Evolutionary conservation across 306 rosid genomes (phyloP).

Genomic region (Quercus variabilis): DNA sequence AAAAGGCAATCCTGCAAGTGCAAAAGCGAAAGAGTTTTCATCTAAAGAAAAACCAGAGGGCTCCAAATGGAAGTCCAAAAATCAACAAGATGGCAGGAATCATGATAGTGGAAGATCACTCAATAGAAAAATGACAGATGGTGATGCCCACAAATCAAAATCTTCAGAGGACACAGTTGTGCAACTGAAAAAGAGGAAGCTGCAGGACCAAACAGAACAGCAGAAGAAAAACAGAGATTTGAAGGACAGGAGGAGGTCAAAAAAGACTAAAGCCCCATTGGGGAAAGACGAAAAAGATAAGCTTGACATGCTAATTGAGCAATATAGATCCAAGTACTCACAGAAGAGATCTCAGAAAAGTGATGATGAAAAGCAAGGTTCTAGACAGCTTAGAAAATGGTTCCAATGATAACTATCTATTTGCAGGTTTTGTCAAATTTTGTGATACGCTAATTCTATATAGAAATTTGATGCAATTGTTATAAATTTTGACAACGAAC

Average conservation of each 20-base stretch:
- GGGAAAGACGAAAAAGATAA: slow-evolving; percentile 71
- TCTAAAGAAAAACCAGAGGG: slow-evolving; percentile 20
- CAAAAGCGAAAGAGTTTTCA: slow-evolving; percentile 10
- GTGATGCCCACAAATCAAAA: slow-evolving; percentile 15
- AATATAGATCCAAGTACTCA: slow-evolving; percentile 72
- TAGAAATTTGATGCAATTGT: not conserved
- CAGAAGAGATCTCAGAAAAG: slow-evolving; percentile 36
- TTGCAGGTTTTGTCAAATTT: not conserved
- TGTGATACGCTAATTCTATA: not conserved
- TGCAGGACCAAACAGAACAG: slow-evolving; percentile 30
- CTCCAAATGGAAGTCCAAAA: slow-evolving; percentile 23
- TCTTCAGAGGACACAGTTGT: slow-evolving; percentile 20
- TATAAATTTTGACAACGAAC: not conserved
- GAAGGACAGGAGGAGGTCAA: slow-evolving; percentile 39
- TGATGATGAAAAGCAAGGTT: slow-evolving; percentile 44
- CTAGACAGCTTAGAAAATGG: slow-evolving; percentile 81
- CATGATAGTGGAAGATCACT: slow-evolving; percentile 15
- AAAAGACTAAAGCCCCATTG: slow-evolving; percentile 56
- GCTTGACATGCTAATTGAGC: slow-evolving; percentile 88
- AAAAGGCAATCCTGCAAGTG: slow-evolving; percentile 36
- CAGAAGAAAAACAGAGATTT: slow-evolving; percentile 28
- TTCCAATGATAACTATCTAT: slow-evolving; percentile 40
- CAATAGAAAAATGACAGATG: slow-evolving; percentile 10
- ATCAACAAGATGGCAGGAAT: slow-evolving; percentile 32
- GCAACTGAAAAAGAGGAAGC: slow-evolving; percentile 52